These are phyloP conservation scores for Cystofilobasidium ferigula DNA, from an alignment of 768 basidiomycete species.

Conservation along the genomic window DNA sequence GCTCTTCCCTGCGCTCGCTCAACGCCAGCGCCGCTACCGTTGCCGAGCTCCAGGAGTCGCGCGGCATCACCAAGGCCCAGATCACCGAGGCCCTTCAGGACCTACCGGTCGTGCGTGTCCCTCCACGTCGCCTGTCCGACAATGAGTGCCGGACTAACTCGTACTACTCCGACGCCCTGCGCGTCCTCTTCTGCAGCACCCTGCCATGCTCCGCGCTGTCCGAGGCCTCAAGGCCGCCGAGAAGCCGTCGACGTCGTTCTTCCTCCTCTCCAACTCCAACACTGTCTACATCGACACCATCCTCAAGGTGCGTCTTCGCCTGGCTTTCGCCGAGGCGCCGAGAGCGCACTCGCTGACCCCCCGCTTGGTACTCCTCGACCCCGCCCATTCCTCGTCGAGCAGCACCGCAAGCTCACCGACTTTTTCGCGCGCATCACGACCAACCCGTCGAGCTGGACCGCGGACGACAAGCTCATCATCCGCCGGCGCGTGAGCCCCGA, in stretches of 20 bases:
- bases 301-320: slow-evolving; percentile 50
- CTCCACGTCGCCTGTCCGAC: too few relatives aligned
- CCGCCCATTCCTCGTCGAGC: slow-evolving; percentile 17
- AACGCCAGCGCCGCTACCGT: slow-evolving; percentile 54
- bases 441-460: slow-evolving; percentile 78
- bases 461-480: slow-evolving; percentile 51
- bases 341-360: too few relatives aligned
- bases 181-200: too few relatives aligned
- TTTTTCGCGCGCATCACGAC: slow-evolving; percentile 79
- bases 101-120: slow-evolving; percentile 69
- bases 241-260: slow-evolving; percentile 60
- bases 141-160: too few relatives aligned
- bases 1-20: neutral
- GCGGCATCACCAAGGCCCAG: slow-evolving; percentile 56
- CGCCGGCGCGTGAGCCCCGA: slow-evolving; percentile 62
- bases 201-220: slow-evolving; percentile 91
- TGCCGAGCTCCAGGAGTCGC: slow-evolving; percentile 55
- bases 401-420: slow-evolving; percentile 63
- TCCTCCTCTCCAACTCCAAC: slow-evolving; percentile 92
- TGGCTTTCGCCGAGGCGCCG: too few relatives aligned
- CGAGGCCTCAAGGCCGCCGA: slow-evolving; percentile 55
- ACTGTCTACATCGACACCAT: slow-evolving; percentile 82
- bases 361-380: neutral
- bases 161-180: too few relatives aligned
- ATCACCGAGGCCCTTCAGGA: slow-evolving; percentile 65